Evolutionary conservation across 352 stramenopile species (phyloP), one percentile per base, ranked within the genome.

Genomic region (Pythium grandisporangium): DNA sequence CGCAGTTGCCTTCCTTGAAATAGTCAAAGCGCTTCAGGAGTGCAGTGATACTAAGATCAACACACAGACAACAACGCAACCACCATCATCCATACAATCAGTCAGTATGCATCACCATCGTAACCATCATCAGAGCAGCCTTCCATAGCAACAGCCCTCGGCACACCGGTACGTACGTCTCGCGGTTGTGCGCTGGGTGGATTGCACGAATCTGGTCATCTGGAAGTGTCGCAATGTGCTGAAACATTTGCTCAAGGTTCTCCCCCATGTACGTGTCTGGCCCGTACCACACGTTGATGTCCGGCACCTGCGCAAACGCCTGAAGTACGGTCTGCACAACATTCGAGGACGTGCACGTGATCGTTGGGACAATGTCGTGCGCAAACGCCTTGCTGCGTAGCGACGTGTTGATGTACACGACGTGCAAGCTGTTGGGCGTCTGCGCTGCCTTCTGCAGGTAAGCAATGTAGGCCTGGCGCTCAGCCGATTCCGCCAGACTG

Each of bases 371-470:
- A 25, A 98, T 75, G 30, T 89, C 84, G 36, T 92, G 84, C n/a
- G 77, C 77, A 17, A 96, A 81, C 12, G 95, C 95, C 67, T 98
- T 98, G 57, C 92, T 98, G 41, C 96, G 85, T 41, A 98, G 71
- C 36, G 84, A 97, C 20, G 95, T 98, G 68, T 98, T 98, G 61
- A 98, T 98, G 76, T 98, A 98, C 42, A 98, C 86, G 12, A 98
- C 91, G 64, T 98, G 95, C 22, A 98, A 59, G n/a, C 84, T 86
- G 55, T 86, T 88, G 32, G 80, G 70, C 17, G 66, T 94, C 60
- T 95, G 78, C 7, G 81, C 63, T 5, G 82, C 83, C 60, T 94
- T 94, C 48, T 77, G 63, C 33, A 98, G 57, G 80, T 95, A 98
- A 20, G 93, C 93, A 35, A 84, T 69, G 61, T 98, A 98, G 4